Evolutionary conservation across 2,329 filamentous ascomycete species (phyloP).

Genomic region (Ophiocordyceps sinensis): DNA sequence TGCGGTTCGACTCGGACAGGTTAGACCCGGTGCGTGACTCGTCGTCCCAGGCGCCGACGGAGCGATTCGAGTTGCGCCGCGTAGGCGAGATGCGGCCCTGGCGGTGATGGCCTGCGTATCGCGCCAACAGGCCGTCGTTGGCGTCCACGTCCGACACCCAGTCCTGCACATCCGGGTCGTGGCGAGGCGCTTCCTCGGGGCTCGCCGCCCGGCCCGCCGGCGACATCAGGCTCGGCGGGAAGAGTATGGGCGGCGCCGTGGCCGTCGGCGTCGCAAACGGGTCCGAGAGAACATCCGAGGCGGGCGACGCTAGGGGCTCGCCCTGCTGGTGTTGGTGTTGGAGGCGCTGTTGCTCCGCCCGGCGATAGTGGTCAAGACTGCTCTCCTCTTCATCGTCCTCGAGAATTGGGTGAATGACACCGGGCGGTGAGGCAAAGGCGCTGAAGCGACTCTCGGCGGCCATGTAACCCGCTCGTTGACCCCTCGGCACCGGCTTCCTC

Average conservation of each 20-base stretch:
- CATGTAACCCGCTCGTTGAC: conserved; percentile 16
- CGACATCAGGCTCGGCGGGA: conserved; percentile 1
- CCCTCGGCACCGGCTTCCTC: conserved; percentile 18
- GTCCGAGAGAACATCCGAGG: conserved; percentile 25
- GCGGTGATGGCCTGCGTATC: conserved; percentile 18
- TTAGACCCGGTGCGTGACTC: conserved; percentile 41
- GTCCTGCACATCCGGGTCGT: conserved; percentile 39
- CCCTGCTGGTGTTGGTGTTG: background rate
- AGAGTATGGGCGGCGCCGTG: conserved; percentile 5
- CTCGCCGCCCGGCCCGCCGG: conserved; percentile 26
- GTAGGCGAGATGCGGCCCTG: conserved; percentile 24
- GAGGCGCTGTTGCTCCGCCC: background rate
- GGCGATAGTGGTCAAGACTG: conserved; percentile 7
- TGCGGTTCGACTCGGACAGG: conserved; percentile 38
- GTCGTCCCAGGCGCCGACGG: conserved; percentile 23
- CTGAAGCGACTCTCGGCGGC: conserved; percentile 14
- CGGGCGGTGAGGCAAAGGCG: conserved; percentile 16
- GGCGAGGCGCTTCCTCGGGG: conserved; percentile 18
- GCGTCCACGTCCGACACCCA: conserved; percentile 44
- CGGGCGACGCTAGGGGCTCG: conserved; percentile 13
- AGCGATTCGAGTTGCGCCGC: conserved; percentile 21
- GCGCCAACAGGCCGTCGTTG: conserved; percentile 35
- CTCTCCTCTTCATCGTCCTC: conserved; percentile 42
- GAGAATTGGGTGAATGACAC: conserved; percentile 41
- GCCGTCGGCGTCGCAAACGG: conserved; percentile 34